Evolutionary conservation across 164 flowering plant species (phyloP).

Genomic region (Piper betle): DNA sequence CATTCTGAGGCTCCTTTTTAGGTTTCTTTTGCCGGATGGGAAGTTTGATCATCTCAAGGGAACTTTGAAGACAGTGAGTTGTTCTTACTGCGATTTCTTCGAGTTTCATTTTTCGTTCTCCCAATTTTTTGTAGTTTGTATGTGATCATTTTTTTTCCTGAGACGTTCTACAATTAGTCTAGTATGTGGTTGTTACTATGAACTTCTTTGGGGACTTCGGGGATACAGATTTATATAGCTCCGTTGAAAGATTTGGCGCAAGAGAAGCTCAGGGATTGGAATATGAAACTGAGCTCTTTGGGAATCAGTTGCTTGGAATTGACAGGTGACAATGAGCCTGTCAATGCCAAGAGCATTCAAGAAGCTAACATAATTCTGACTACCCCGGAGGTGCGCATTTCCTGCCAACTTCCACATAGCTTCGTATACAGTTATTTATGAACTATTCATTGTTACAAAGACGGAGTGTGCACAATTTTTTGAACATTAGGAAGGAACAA

Average conservation of each 20-base stretch:
- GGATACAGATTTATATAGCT: constrained; percentile 66
- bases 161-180: too few relatives aligned
- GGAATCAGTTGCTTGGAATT: constrained; percentile 88
- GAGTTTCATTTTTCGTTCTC: too few relatives aligned
- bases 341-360: constrained; percentile 48
- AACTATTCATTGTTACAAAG: background rate
- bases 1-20: constrained; percentile 86
- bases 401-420: constrained; percentile 4
- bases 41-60: constrained; percentile 62
- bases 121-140: background rate
- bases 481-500: too few relatives aligned
- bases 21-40: constrained; percentile 57
- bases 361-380: constrained; percentile 84
- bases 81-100: background rate
- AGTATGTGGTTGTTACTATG: background rate
- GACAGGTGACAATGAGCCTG: constrained; percentile 81
- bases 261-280: constrained; percentile 94
- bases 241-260: constrained; percentile 98
- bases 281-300: constrained; percentile 67
- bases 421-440: background rate
- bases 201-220: background rate
- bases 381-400: constrained; percentile 99
- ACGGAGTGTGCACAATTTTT: constrained; percentile 6
- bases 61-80: constrained; percentile 65
- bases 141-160: too few relatives aligned